Evolutionary conservation across 108 stramenopile species (phyloP), one percentile per base, ranked within the genome.

Genomic region (Cyclotella atomus): DNA sequence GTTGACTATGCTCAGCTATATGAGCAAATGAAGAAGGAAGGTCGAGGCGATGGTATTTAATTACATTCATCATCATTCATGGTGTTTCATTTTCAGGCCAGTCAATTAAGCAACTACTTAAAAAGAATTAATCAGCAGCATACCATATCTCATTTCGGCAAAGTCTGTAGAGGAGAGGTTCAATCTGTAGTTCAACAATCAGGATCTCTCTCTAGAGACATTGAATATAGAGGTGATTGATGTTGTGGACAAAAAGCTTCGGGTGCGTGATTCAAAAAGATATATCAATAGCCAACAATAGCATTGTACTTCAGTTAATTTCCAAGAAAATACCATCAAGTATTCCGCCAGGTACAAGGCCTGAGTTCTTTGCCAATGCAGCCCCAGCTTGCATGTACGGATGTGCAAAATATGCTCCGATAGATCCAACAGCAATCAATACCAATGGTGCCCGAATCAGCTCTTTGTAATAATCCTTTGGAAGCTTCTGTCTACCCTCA

Each of bases 311-410:
- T 49, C 53, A 74, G 46, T 64, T 81, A 15, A 76, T 35, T 32
- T 76, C 68, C 44, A 72, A 67, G 38, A 73, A 77, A 3, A 77
- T 15, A 33, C 12, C 27, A 49, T 79, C 84, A 23, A 88, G 56
- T 21, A 88, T 82, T 2, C 86, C 85, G 2, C 87, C 89, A 2
- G 78, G 76, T 16, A 79, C 74, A 57, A 85, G 59, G 6, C 85
- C 88, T 44, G 87, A 65, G 36, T 87, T 89, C n/a, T 34, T 66
- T 15, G 83, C 84, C 50, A 94, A 52, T 1, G 93, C 91, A 25
- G 95, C 95, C 2, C 96, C 97, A 28, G 95, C 97, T 71, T 96
- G 95, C 96, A 98, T 97, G 64, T 86, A 98, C 14, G 97, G 97
- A 77, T 98, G 97, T 0, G 96, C 96, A 69, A 96, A 85, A 79